A percentile compares a stretch with the other conserved stretches of the same genome.
Conservation (phyloP, 2,329 filamentous ascomycete species). For the Colletotrichum endophyticum region DNA sequence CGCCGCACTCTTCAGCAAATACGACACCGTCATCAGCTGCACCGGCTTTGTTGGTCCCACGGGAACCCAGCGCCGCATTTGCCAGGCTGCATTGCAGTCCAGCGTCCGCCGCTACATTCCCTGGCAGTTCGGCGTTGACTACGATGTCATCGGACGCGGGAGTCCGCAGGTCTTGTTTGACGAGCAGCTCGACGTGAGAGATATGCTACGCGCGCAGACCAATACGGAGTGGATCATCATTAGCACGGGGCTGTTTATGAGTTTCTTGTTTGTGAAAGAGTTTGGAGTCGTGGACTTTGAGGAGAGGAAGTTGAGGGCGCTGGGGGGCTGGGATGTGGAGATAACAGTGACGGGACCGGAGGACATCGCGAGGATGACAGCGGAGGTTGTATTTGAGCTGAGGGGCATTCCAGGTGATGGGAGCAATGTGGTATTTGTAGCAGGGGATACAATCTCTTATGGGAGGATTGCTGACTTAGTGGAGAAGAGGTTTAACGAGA, state of each 20-base stretch:
- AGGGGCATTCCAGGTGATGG: conserved; percentile 32
- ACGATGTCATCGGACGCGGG: conserved; percentile 65
- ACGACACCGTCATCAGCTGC: conserved; percentile 63
- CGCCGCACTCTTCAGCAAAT: conserved; percentile 45
- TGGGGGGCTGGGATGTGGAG: conserved; percentile 66
- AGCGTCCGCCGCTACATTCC: conserved; percentile 62
- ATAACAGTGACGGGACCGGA: conserved; percentile 67
- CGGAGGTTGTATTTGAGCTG: conserved; percentile 56
- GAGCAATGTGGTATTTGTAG: conserved; percentile 55
- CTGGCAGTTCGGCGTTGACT: conserved; percentile 79
- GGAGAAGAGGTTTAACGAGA: conserved; percentile 42
- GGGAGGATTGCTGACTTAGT: conserved; percentile 56
- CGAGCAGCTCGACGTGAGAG: conserved; percentile 67
- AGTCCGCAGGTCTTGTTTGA: conserved; percentile 70
- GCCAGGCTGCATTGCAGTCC: conserved; percentile 57
- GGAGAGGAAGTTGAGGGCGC: conserved; percentile 48
- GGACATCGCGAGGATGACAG: conserved; percentile 68
- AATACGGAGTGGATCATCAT: conserved; percentile 66
- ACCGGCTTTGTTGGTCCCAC: conserved; percentile 62
- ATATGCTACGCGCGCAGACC: conserved; percentile 51
- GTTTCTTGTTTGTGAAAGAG: conserved; percentile 66
- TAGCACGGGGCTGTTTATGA: conserved; percentile 74
- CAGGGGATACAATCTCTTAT: conserved; percentile 69
- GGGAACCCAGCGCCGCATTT: conserved; percentile 63
- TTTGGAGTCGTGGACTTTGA: conserved; percentile 67